Percentiles rank a stretch among this genome's conserved stretches.
phyloP scores from a whole-genome alignment of 2,329 filamentous ascomycete species.

The Exophiala oligosperma region DNA sequence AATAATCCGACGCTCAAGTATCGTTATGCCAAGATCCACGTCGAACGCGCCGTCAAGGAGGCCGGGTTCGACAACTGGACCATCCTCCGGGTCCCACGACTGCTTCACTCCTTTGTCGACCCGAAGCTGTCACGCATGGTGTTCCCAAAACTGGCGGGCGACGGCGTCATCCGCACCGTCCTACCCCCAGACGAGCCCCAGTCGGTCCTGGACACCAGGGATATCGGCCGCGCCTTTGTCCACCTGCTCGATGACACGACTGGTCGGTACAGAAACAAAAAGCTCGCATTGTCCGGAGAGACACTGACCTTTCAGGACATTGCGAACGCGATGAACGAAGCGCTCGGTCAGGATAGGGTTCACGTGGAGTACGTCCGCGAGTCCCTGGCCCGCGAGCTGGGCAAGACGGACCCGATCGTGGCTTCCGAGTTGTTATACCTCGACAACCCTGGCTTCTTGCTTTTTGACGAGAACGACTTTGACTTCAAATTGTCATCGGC shows the following conservation, averaged over 20 bases:
- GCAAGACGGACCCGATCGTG: background rate
- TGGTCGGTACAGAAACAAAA: conserved; percentile 37
- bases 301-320: conserved; percentile 38
- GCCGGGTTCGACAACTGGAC: background rate
- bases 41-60: background rate
- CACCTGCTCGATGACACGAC: conserved; percentile 42
- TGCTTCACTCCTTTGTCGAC: background rate
- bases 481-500: background rate
- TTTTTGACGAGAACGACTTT: background rate
- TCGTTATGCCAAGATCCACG: background rate
- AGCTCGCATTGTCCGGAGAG: conserved; percentile 48
- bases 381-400: background rate
- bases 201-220: conserved; percentile 39
- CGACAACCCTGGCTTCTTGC: background rate
- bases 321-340: background rate
- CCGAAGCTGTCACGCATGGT: background rate
- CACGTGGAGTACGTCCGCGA: background rate
- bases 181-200: conserved; percentile 39
- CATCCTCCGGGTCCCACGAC: background rate
- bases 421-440: background rate
- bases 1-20: conserved; percentile 32
- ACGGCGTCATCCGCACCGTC: background rate
- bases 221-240: conserved; percentile 50
- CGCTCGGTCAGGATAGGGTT: background rate
- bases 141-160: background rate